phyloP scores from a whole-genome alignment of 495 filamentous ascomycete species.

The Cetradonia linearis region DNA sequence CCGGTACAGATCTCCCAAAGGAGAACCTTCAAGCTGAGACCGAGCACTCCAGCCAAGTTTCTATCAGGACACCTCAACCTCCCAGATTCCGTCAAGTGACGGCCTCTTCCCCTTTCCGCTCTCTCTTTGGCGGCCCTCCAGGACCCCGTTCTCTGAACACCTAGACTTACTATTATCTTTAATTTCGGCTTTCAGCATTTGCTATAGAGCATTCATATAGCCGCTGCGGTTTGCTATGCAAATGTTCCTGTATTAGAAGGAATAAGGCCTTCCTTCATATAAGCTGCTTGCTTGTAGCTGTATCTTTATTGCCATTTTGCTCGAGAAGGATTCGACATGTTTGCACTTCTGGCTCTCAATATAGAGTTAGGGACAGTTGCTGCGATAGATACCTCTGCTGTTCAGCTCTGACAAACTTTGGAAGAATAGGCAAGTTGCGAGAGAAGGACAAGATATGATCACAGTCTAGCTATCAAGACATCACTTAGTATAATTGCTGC shows the following conservation, averaged over 20 bases:
- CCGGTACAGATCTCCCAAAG: slow-evolving; percentile 18
- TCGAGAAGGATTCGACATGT: neutral
- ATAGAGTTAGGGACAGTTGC: neutral
- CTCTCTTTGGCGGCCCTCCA: neutral
- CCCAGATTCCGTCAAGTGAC: neutral
- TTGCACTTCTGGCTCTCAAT: neutral
- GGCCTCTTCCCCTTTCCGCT: neutral
- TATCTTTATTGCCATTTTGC: neutral
- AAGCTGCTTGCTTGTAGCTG: neutral
- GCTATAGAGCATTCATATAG: neutral
- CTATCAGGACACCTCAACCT: neutral
- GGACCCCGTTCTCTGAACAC: neutral
- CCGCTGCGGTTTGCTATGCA: neutral
- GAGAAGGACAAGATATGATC: neutral
- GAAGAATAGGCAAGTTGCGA: neutral
- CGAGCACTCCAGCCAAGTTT: slow-evolving; percentile 6
- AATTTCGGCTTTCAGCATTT: neutral
- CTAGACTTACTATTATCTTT: neutral
- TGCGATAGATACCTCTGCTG: neutral
- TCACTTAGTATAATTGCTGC: neutral
- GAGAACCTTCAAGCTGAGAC: slow-evolving; percentile 9
- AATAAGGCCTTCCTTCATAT: too few species aligned
- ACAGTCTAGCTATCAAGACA: neutral
- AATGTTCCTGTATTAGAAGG: neutral
- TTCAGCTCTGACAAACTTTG: neutral